Base-by-base conservation (phyloP, 2,329 filamentous ascomycete genomes). In the Zelopaecilomyces penicillatus region DNA sequence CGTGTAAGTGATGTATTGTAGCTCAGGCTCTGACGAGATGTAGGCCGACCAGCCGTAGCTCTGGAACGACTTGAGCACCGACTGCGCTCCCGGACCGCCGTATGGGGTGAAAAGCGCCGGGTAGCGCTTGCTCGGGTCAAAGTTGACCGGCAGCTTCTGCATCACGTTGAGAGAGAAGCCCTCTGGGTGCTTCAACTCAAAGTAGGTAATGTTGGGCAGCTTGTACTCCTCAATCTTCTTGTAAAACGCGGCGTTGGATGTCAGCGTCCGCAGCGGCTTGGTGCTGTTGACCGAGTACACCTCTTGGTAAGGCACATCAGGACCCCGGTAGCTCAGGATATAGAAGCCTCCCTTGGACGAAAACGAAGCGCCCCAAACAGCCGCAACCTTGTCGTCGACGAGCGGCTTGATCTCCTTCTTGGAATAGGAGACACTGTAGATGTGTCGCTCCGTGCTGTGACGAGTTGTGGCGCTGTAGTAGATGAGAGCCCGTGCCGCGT, bases 271-370 rank as follows among this genome's bases (percentile, higher is more conserved):
- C 6, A 85, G 60, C 0, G 80, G 73, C 31, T 64, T 69, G 6
- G 54, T 54, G 19, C 69, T 74, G 19, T 81, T 75, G 48, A 73
- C 58, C 0, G 74, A 65, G 62, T 83, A 83, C 1, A 86, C 68
- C 50, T 83, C 78, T 55, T 85, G 80, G 61, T 83, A 85, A 0
- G 82, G 82, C 0, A 86, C 76, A 44, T 84, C 75, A 0, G 82
- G 82, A 0, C 82, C 82, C 12, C 65, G 62, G 57, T 86, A 86
- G 42, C 66, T 73, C 3, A 85, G 72, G 36, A 85, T 75, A 55
- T 84, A 85, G 65, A 80, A 86, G 3, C 74, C 74, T 0, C 75
- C 77, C 2, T 63, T 67, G 2, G 75, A 69, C 0, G 81, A 84
- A 62, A 85, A 85, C 1, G 79, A 82, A 0, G 81, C 82, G 5